Evolutionary conservation across 352 stramenopile genomes (phyloP).

Genomic region (Thalassiosira sp.): DNA sequence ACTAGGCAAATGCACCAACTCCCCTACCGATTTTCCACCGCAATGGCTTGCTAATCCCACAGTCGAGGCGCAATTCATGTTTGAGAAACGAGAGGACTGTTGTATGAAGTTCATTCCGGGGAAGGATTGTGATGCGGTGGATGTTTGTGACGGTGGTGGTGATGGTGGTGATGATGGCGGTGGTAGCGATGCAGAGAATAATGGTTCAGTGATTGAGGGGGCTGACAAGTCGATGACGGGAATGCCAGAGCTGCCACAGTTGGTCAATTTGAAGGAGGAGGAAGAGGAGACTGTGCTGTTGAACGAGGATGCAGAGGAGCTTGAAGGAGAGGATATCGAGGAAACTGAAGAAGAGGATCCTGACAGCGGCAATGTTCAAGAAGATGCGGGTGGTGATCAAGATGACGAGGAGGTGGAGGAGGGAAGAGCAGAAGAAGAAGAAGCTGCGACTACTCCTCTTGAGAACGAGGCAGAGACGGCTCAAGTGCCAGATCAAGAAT

Average conservation of each 20-base stretch:
- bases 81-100: not conserved
- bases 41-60: not conserved
- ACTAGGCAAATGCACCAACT: not conserved
- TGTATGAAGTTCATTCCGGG: slow-evolving; percentile 9
- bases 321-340: too few species aligned
- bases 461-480: too few species aligned
- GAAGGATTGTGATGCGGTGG: slow-evolving; percentile 7
- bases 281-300: not conserved
- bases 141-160: not conserved
- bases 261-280: not conserved
- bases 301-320: not conserved
- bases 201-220: too few species aligned
- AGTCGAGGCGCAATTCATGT: not conserved
- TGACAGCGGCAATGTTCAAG: not conserved
- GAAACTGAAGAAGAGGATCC: too few species aligned
- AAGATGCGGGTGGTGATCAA: not conserved
- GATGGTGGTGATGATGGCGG: not conserved
- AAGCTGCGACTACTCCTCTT: too few species aligned
- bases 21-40: not conserved
- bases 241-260: too few species aligned
- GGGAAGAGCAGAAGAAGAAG: not conserved
- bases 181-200: too few species aligned
- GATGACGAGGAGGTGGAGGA: not conserved
- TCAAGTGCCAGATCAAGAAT: too few species aligned
- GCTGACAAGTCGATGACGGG: too few species aligned